phyloP scores from a whole-genome alignment of 192 early-diverging fungal species.

The Phycomyces nitens region DNA sequence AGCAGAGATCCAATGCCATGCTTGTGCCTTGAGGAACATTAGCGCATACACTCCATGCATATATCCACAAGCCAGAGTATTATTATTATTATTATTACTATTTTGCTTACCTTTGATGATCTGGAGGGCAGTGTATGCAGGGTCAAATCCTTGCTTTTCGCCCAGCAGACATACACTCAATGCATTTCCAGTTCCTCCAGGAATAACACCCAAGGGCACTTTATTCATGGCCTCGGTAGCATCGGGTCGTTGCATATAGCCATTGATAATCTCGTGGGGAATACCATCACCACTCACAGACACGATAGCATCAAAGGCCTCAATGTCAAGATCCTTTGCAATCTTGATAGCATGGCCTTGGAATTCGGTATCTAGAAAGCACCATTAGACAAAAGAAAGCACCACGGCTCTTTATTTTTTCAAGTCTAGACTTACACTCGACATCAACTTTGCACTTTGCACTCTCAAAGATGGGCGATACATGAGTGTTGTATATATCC shows the following conservation, averaged over 20 bases:
- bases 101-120: slow-evolving; percentile 49
- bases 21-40: slow-evolving; percentile 29
- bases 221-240: slow-evolving; percentile 47
- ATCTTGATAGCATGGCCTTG: slow-evolving; percentile 61
- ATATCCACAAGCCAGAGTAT: neutral
- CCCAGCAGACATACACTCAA: slow-evolving; percentile 48
- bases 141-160: slow-evolving; percentile 39
- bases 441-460: slow-evolving; percentile 54
- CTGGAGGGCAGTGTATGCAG: slow-evolving; percentile 32
- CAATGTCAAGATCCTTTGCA: slow-evolving; percentile 50
- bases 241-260: slow-evolving; percentile 69
- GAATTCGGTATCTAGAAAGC: slow-evolving; percentile 53
- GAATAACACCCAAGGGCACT: slow-evolving; percentile 63
- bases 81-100: no score
- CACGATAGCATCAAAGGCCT: slow-evolving; percentile 55
- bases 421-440: slow-evolving; percentile 36
- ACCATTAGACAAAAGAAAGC: neutral
- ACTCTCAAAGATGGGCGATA: slow-evolving; percentile 59
- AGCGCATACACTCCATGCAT: neutral
- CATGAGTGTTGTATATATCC: slow-evolving; percentile 48
- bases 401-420: no score
- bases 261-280: slow-evolving; percentile 79
- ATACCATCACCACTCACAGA: slow-evolving; percentile 79
- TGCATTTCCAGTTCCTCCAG: slow-evolving; percentile 57
- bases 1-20: slow-evolving; percentile 56